Percentiles rank a stretch among this genome's conserved stretches.
Conservation (phyloP, 768 basidiomycete species). For the Lepiota venenata region DNA sequence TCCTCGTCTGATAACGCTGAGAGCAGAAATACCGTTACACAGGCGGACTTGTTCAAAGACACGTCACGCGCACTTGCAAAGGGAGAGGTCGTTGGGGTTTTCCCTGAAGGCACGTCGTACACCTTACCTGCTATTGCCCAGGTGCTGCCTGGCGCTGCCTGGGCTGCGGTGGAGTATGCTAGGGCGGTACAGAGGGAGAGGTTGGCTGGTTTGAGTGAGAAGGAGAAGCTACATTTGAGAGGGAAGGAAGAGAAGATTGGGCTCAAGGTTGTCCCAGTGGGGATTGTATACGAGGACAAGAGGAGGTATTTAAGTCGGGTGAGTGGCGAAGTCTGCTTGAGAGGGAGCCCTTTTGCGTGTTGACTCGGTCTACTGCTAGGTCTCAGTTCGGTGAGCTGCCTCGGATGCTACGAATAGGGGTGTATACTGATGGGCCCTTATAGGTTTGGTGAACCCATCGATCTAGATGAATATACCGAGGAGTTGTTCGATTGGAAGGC, state of each 20-base stretch:
- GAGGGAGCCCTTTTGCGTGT: neutral
- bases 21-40: neutral
- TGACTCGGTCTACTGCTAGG: constrained; percentile 10
- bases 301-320: constrained; percentile 57
- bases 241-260: constrained; percentile 21
- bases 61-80: constrained; percentile 52
- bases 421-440: neutral
- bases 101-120: constrained; percentile 61
- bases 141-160: constrained; percentile 59
- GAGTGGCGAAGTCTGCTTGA: constrained; percentile 18
- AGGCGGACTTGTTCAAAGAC: constrained; percentile 50
- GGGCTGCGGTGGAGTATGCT: constrained; percentile 70
- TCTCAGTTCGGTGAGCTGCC: constrained; percentile 21
- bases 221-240: constrained; percentile 6
- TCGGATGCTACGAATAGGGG: neutral
- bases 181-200: constrained; percentile 27
- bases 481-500: constrained; percentile 37
- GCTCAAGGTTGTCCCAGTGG: constrained; percentile 57
- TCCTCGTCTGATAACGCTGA: neutral
- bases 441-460: constrained; percentile 54
- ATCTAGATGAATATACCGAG: constrained; percentile 44
- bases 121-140: constrained; percentile 45
- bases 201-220: constrained; percentile 2
- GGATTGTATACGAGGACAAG: constrained; percentile 70
- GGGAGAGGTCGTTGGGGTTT: constrained; percentile 61